Base-by-base conservation (phyloP, 768 basidiomycete genomes). In the Trametes cingulata region DNA sequence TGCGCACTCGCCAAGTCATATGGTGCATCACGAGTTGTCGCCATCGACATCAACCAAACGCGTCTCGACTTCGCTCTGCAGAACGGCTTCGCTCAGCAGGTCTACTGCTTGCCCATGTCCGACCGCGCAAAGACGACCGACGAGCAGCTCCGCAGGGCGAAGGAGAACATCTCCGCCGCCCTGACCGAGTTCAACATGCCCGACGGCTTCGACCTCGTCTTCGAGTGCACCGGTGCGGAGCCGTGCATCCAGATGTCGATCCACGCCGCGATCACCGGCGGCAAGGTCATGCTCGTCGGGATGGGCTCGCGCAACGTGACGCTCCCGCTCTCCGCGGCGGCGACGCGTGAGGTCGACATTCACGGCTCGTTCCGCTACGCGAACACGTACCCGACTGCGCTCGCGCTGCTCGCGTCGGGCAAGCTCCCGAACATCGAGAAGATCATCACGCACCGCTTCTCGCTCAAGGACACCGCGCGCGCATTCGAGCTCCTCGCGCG, bases 181-280 rank as follows among this genome's bases (percentile, higher is more conserved):
- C 77, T 93, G 58, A 68, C 76, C 49, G 72, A 78, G 53, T 90
- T 92, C 69, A 77, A 74, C 60, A 75, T 80, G 60, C 78, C 78
- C 22, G 87, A 92, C 25, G 96, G 96, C 29, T 96, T 93, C 75
- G 94, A 97, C 72, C 79, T 91, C 69, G 88, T 98, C 49, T 91
- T 95, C 69, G 95, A 98, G 74, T 98, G 95, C 75, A 95, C 94
- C 13, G 95, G 95, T 62, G 93, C 93, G 2, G 94, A 96, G 73
- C 80, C 85, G 36, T 93, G 91, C 70, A 93, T 96, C 70, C 93
- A 96, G 71, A 87, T 92, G 85, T 88, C 91, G 51, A 82, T 95
- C 62, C 85, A 91, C 76, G 84, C 87, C 67, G 93, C 95, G 15
- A 78, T 82, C 52, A 79, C 90, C 17, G 95, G 95, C 51, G 92